These are phyloP conservation scores for Sarcodon aspratus DNA, from an alignment of 768 basidiomycete species.

Conservation along the genomic window DNA sequence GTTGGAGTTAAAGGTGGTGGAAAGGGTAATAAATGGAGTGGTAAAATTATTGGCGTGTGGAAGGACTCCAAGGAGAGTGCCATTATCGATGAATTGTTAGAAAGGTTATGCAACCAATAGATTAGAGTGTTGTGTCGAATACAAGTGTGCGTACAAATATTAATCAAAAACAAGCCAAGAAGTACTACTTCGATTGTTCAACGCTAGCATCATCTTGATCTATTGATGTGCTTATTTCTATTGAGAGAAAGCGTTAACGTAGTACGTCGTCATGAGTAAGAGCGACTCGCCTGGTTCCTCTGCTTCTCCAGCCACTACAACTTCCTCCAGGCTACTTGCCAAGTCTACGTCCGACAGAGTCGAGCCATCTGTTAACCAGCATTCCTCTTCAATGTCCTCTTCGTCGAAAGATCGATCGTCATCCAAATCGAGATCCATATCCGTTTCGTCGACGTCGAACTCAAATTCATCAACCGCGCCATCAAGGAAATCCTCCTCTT, in stretches of 20 bases:
- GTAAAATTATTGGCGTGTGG: constrained; percentile 61
- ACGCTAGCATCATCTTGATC: no score
- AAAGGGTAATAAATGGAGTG: constrained; percentile 67
- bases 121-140: not conserved
- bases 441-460: constrained; percentile 30
- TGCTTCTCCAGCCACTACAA: no score
- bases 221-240: no score
- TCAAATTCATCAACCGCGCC: constrained; percentile 22
- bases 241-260: no score
- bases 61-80: constrained; percentile 32
- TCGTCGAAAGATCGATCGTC: not conserved
- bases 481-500: constrained; percentile 27
- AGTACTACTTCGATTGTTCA: not conserved
- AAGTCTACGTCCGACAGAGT: constrained; percentile 7
- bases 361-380: constrained; percentile 1
- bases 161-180: constrained; percentile 3
- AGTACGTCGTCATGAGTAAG: no score
- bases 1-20: constrained; percentile 68
- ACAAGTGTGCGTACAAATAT: constrained; percentile 8
- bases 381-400: not conserved
- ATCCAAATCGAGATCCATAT: constrained; percentile 13
- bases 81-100: constrained; percentile 27
- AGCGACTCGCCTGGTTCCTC: no score
- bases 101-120: constrained; percentile 1
- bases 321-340: no score